phyloP scores from a whole-genome alignment of 345 rosid genomes.

The Pistacia integerrima region DNA sequence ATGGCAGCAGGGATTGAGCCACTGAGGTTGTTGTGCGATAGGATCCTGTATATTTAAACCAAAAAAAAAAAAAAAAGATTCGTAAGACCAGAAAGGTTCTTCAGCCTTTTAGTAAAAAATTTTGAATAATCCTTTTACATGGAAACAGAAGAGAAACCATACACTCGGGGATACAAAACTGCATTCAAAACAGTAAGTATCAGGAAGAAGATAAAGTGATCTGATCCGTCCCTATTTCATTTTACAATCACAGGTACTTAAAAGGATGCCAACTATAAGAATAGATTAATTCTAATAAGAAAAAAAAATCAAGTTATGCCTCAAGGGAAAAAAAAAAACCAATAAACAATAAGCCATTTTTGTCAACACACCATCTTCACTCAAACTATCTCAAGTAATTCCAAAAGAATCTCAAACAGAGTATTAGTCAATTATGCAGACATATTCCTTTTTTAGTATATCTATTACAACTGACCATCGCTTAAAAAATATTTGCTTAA shows the following conservation, averaged over 20 bases:
- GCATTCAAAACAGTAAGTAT: not conserved
- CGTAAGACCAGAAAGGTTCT: not conserved
- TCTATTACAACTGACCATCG: not conserved
- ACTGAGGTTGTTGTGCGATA: slow-evolving; percentile 67
- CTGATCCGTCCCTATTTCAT: not conserved
- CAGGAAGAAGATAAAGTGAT: not conserved
- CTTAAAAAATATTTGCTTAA: not conserved
- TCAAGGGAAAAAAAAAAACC: not conserved
- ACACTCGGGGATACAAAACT: not conserved
- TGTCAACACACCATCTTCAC: not conserved
- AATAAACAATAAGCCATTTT: not conserved
- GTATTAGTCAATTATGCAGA: not conserved
- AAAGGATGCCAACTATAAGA: not conserved
- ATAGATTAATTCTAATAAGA: not conserved
- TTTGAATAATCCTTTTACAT: not conserved
- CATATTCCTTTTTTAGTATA: not conserved
- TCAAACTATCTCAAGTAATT: not conserved
- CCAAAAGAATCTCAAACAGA: not conserved
- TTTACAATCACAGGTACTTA: not conserved
- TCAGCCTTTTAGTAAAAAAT: not conserved
- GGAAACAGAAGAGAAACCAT: not conserved
- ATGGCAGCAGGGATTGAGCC: slow-evolving; percentile 69
- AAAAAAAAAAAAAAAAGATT: not conserved
- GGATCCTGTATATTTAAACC: slow-evolving; percentile 46
- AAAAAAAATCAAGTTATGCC: not conserved